Evolutionary conservation across 805 yeast genomes (phyloP), one percentile per base, ranked within the genome.

Genomic region (Starmerella etchellsii): DNA sequence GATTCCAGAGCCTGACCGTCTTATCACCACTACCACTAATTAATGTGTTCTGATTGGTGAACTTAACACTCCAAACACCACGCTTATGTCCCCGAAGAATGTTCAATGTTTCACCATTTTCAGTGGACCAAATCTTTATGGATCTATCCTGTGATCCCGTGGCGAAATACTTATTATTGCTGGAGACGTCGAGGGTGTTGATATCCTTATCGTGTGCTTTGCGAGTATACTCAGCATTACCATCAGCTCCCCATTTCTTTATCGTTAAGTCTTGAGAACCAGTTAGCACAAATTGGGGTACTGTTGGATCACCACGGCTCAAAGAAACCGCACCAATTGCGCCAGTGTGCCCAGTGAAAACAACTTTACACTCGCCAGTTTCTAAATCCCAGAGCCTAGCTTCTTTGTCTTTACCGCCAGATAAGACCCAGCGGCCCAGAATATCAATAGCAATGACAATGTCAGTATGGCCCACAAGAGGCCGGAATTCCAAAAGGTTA

Each of bases 201-300:
- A 91, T 91, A 60, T 91, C 95, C 59, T 88, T 91, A 41, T 91
- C 97, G 59, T 91, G 99, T 1, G 96, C 97, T 55, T 87, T 75
- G 66, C 95, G 75, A 0, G 98, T 91, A 60, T 79, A 91, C 40
- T 77, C 84, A 2, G 95, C 81, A 13, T 41, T 18, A 14, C 57
- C 57, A 36, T 50, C 52, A 23, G 85, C 71, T 34, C 67, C 68
- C 95, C 95, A 85, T 58, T 77, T 78, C 57, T 85, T 85, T 28
- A 85, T 69, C 0, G 95, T 85, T 52, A 82, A 67, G 58, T 85
- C 96, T 48, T 73, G 76, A 0, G 94, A 77, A 0, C 87, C 94
- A 2, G 93, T 81, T n/a, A 87, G 61, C 29, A 83, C 51, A 51
- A 81, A 85, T 39, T 63, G 66, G 3, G 97, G 97, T 39, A 41